Percentiles rank a stretch among this genome's conserved stretches.
These are phyloP conservation scores for Pyrenochaeta sp. DNA, from an alignment of 2,329 filamentous ascomycete genomes.

Conservation along the genomic window DNA sequence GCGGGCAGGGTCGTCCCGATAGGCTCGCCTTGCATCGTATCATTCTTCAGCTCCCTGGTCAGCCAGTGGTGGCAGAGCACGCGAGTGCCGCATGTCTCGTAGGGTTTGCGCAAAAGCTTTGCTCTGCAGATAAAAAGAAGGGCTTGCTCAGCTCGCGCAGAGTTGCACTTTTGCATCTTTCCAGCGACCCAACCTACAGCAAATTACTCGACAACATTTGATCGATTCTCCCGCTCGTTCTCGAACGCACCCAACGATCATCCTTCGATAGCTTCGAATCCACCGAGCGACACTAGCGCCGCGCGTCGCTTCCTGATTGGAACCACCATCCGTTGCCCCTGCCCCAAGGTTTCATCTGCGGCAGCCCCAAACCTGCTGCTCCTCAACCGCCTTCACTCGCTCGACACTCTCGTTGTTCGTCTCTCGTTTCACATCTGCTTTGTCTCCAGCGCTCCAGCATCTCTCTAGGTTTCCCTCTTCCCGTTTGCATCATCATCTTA, in stretches of 20 bases:
- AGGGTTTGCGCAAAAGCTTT: background rate
- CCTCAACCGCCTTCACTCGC: slow-evolving; percentile 25
- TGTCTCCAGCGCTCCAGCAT: slow-evolving; percentile 19
- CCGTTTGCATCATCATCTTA: slow-evolving; percentile 20
- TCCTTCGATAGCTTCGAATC: background rate
- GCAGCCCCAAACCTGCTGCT: slow-evolving; percentile 37
- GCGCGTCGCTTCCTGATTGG: slow-evolving; percentile 41
- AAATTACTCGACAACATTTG: background rate
- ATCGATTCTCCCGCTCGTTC: background rate
- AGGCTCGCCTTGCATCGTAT: slow-evolving; percentile 8
- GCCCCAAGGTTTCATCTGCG: slow-evolving; percentile 37
- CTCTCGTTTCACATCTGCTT: slow-evolving; percentile 46
- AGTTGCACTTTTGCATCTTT: background rate
- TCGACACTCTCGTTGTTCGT: slow-evolving; percentile 36
- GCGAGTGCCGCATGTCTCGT: slow-evolving; percentile 5
- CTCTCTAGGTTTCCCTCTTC: slow-evolving; percentile 17
- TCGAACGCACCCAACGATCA: background rate
- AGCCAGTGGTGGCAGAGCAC: slow-evolving; percentile 6
- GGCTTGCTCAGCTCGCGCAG: background rate
- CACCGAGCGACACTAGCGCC: slow-evolving; percentile 21
- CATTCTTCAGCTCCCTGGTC: slow-evolving; percentile 9
- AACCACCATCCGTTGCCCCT: slow-evolving; percentile 27
- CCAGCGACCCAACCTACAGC: background rate
- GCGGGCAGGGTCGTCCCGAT: background rate
- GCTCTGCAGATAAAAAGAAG: background rate